Evolutionary conservation across 805 yeast genomes (phyloP), one percentile per base, ranked within the genome.

Genomic region (Brettanomyces custersianus): DNA sequence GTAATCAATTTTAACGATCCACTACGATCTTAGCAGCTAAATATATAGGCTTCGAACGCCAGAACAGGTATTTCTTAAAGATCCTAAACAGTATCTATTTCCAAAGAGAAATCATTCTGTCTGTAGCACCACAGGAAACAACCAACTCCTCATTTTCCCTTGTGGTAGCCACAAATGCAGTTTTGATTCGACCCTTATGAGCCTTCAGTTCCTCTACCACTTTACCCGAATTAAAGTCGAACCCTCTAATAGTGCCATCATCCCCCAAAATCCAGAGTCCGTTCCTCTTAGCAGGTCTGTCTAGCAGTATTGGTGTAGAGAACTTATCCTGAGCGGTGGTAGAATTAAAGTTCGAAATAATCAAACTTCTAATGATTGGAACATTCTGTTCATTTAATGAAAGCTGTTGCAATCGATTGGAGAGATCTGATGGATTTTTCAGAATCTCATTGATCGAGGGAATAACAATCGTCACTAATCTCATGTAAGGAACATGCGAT

Each of bases 401-500:
- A 15, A n/a, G 13, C 19, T 17, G 8, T 12, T n/a, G 13, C 11
- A 29, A n/a, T 29, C 31, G 19, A 8, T n/a, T 8, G 17, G 20
- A n/a, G 12, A 22, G 12, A 22, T 22, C 25, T 30, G 4, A 24
- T 34, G 15, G 32, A 13, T 20, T 22, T 5, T 37, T 16, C 11
- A 49, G 19, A 10, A 54, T 38, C 18, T 52, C 56, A 1, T 29
- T 22, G 10, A 55, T 17, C 2, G 42, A 19, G 2, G 76, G 72
- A n/a, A 77, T 41, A 21, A 61, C 52, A 0, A 77, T 65, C 0
- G 82, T 53, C 2, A 85, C 67, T 10, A 82, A 44, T 44, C 94
- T 56, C 83, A 82, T 74, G 47, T 66, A 80, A 4, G 95, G 95
- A 11, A 72, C 68, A 47, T 84, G 90, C 1, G 87, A 77, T 0